Conservation (phyloP, 345 rosid species). For the Geranium brycei region DNA sequence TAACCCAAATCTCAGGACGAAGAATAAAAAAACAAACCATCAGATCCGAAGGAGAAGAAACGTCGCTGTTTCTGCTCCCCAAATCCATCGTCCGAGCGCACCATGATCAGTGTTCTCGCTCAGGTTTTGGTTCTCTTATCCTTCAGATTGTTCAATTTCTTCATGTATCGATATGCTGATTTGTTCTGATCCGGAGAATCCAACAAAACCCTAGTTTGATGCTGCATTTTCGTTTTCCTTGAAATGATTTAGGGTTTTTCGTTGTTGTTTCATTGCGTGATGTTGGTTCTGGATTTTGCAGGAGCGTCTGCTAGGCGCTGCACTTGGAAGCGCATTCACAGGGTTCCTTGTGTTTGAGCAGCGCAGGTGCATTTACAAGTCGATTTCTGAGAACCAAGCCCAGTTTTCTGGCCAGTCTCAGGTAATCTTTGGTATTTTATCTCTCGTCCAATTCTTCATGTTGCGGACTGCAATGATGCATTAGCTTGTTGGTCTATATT, state of each 20-base stretch:
- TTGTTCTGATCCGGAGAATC: neutral
- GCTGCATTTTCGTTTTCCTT: neutral
- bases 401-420: slow-evolving; percentile 20
- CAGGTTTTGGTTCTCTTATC: slow-evolving; percentile 14
- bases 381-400: slow-evolving; percentile 22
- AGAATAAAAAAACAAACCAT: no score
- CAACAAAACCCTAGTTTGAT: neutral
- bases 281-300: slow-evolving; percentile 6
- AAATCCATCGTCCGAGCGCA: neutral
- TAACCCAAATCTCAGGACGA: neutral
- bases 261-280: no score
- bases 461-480: neutral
- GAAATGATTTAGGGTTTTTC: neutral
- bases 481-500: neutral
- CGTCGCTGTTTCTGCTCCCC: neutral
- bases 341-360: slow-evolving; percentile 47
- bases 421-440: slow-evolving; percentile 16
- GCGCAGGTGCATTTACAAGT: slow-evolving; percentile 43
- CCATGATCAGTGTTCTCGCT: slow-evolving; percentile 44
- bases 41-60: no score
- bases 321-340: slow-evolving; percentile 40
- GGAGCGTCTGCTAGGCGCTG: slow-evolving; percentile 60
- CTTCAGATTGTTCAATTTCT: neutral
- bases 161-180: neutral
- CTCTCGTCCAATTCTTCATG: no score